phyloP scores from a whole-genome alignment of 2,329 filamentous ascomycete species.

The Colletotrichum australisinense region DNA sequence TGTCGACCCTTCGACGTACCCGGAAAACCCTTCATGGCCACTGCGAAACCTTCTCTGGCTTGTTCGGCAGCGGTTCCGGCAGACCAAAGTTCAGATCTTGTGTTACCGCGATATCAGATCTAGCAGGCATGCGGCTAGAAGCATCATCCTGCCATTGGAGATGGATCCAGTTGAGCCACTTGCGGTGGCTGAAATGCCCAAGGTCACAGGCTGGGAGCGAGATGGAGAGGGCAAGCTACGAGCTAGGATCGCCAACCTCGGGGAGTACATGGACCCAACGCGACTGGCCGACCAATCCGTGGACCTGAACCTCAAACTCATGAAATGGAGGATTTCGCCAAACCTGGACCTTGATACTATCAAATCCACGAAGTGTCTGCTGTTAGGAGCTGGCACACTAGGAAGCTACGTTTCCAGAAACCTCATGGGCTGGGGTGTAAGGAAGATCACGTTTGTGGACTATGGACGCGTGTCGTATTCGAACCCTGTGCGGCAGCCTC shows the following conservation, averaged over 20 bases:
- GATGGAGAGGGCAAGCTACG: conserved; percentile 82
- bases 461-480: conserved; percentile 94
- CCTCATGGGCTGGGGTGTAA: conserved; percentile 94
- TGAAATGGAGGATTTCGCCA: conserved; percentile 98
- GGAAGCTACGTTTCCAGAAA: conserved; percentile 95
- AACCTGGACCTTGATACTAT: conserved; percentile 88
- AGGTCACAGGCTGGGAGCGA: conserved; percentile 95
- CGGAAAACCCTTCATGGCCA: conserved; percentile 90
- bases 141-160: conserved; percentile 78
- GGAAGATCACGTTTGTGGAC: conserved; percentile 95
- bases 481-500: conserved; percentile 93
- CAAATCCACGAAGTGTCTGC: conserved; percentile 88
- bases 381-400: conserved; percentile 92
- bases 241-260: conserved; percentile 82
- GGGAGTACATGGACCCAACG: conserved; percentile 92
- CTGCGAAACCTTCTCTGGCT: conserved; percentile 89
- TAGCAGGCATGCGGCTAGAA: conserved; percentile 82
- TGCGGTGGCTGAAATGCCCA: conserved; percentile 74
- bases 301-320: conserved; percentile 95
- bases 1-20: conserved; percentile 91
- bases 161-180: conserved; percentile 61
- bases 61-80: conserved; percentile 82
- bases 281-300: conserved; percentile 93
- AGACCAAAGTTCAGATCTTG: conserved; percentile 83
- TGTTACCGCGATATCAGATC: conserved; percentile 89